Base-by-base conservation (phyloP, 805 yeast species). In the Candida vaughaniae region DNA sequence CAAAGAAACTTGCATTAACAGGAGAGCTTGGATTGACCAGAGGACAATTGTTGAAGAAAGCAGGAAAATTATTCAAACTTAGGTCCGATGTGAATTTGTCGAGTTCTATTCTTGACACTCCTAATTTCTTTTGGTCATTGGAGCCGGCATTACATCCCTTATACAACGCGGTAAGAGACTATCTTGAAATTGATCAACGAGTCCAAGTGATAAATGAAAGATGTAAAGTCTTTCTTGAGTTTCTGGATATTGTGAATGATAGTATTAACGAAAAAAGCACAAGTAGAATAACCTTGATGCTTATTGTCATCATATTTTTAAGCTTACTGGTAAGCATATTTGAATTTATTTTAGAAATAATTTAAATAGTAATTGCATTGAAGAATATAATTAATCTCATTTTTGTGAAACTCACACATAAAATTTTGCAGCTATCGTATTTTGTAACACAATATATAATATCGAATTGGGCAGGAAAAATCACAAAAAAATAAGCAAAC, bases 71-170 rank as follows among this genome's bases (percentile, higher is more conserved):
- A 31, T 91, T 91, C 69, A 90, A 89, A 51, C 61, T 93, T 19
- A 71, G 98, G 33, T 96, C 90, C 10, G 98, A 93, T 60, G 97
- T 93, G 4, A 93, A 93, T 56, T 65, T 93, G 33, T 82, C 91
- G 3, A 86, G 96, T 8, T 86, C 86, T 46, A 89, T 93, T 16
- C 69, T 93, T 36, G 99, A 93, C 53, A 89, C 96, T 0, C 99
- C 99, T 0, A 96, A 88, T 44, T 89, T 87, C 54, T 93, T 93
- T 60, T 93, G 99, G 99, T 85, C 90, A 20, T 34, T 75, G 44
- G 99, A 93, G 62, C 99, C 99, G 4, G 90, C 95, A 25, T 72
- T 93, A 47, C 95, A 91, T 56, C 98, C 98, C 3, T 66, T 93
- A 28, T 93, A 93, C 60, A 71, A 73, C 23, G 97, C 97, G 1